Conservation (phyloP, 2,329 filamentous ascomycete genomes). For the Dothistroma pini region DNA sequence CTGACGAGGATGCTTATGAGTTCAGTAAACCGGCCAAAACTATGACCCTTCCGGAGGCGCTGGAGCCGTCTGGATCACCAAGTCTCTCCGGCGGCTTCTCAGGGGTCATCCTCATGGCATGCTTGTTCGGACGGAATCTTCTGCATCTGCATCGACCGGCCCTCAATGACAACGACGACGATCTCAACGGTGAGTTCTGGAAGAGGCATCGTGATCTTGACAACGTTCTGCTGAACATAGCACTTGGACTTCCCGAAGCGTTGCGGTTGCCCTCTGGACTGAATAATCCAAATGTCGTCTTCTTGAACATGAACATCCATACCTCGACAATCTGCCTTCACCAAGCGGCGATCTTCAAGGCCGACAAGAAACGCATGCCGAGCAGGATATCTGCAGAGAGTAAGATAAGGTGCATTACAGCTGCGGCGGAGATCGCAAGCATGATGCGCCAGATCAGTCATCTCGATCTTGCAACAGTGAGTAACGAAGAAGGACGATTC, state of each 20-base stretch:
- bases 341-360: slow-evolving; percentile 96
- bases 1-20: slow-evolving; percentile 79
- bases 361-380: slow-evolving; percentile 80
- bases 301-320: slow-evolving; percentile 95
- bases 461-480: slow-evolving; percentile 75
- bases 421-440: slow-evolving; percentile 87
- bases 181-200: slow-evolving; percentile 94
- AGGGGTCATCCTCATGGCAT: slow-evolving; percentile 79
- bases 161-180: slow-evolving; percentile 73
- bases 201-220: slow-evolving; percentile 86
- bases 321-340: slow-evolving; percentile 97
- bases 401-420: slow-evolving; percentile 87
- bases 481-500: slow-evolving; percentile 34
- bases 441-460: slow-evolving; percentile 96
- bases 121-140: slow-evolving; percentile 85
- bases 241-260: slow-evolving; percentile 73
- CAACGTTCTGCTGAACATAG: slow-evolving; percentile 82
- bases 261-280: slow-evolving; percentile 76
- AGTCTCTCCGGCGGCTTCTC: slow-evolving; percentile 74
- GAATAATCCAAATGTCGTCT: slow-evolving; percentile 78
- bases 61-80: slow-evolving; percentile 66
- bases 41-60: slow-evolving; percentile 64
- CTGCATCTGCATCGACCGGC: slow-evolving; percentile 86
- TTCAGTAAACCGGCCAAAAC: slow-evolving; percentile 72
- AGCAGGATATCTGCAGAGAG: slow-evolving; percentile 78